Percentiles rank a stretch among this genome's conserved stretches.
Conservation (phyloP, 2,329 filamentous ascomycete species). For the Capronia americana region DNA sequence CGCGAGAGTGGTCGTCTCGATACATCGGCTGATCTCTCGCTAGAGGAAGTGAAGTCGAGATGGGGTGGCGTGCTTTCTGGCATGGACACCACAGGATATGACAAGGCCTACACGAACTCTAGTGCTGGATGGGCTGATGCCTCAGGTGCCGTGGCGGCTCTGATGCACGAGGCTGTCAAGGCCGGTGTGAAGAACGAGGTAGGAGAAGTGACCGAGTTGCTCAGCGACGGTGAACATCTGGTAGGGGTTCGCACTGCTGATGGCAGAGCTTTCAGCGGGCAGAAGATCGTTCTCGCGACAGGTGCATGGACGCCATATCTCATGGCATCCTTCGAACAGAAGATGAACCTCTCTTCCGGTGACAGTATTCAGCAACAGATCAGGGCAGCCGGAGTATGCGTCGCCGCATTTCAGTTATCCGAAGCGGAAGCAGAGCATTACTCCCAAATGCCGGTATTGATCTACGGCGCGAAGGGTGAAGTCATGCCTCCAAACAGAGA, state of each 20-base stretch:
- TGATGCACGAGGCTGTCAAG: constrained; percentile 53
- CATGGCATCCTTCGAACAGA: constrained; percentile 58
- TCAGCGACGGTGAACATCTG: constrained; percentile 45
- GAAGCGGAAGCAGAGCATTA: constrained; percentile 58
- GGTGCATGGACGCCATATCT: constrained; percentile 64
- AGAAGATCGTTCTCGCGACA: constrained; percentile 62
- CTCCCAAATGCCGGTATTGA: constrained; percentile 60
- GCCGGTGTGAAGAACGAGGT: constrained; percentile 55
- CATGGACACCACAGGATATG: constrained; percentile 48
- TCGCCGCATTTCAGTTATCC: constrained; percentile 63
- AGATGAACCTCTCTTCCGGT: constrained; percentile 53
- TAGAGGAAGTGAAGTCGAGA: constrained; percentile 48
- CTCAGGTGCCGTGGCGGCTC: constrained; percentile 51
- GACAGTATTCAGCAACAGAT: constrained; percentile 59
- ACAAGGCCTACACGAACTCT: constrained; percentile 57
- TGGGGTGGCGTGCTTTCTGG: constrained; percentile 52
- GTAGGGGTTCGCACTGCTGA: constrained; percentile 58
- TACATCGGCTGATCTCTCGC: constrained; percentile 52
- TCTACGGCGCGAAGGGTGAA: constrained; percentile 55
- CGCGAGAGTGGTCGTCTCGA: constrained; percentile 52
- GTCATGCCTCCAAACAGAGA: constrained; percentile 57
- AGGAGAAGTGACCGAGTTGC: constrained; percentile 54
- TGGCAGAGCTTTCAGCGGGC: constrained; percentile 57
- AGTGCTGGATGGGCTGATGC: constrained; percentile 63
- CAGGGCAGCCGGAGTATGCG: constrained; percentile 66